Percentiles rank a stretch among this genome's conserved stretches.
phyloP scores from a whole-genome alignment of 306 rosid species.

The Erythrophleum fordii region DNA sequence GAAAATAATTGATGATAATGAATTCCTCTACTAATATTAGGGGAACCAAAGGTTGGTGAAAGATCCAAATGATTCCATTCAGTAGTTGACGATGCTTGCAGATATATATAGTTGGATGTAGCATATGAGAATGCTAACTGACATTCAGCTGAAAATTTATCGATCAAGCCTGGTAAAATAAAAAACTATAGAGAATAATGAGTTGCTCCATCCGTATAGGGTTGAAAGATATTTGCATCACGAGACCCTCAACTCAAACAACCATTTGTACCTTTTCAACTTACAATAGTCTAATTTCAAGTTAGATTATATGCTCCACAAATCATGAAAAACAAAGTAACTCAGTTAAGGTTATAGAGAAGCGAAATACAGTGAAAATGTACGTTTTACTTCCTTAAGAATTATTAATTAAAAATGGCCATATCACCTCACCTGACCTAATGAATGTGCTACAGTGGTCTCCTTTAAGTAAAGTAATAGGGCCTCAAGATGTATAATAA shows the following conservation, averaged over 20 bases:
- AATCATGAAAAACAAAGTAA: neutral
- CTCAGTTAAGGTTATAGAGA: neutral
- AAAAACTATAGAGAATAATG: neutral
- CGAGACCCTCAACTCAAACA: neutral
- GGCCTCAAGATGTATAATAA: neutral
- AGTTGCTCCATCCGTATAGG: neutral
- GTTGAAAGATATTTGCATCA: neutral
- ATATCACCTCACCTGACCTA: neutral
- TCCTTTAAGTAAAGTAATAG: neutral
- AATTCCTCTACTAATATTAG: neutral
- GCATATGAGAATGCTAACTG: neutral
- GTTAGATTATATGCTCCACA: neutral
- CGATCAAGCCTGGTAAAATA: neutral
- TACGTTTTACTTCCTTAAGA: neutral
- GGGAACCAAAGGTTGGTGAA: neutral
- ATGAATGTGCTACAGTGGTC: neutral
- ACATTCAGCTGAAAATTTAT: neutral
- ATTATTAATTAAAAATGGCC: neutral
- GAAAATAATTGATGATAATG: neutral
- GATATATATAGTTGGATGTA: neutral
- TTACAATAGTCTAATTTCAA: neutral
- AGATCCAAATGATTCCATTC: neutral
- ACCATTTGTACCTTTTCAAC: neutral
- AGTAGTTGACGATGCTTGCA: neutral
- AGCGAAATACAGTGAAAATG: neutral